Conservation (phyloP, 2,329 filamentous ascomycete genomes). For the Claviceps digitariae region DNA sequence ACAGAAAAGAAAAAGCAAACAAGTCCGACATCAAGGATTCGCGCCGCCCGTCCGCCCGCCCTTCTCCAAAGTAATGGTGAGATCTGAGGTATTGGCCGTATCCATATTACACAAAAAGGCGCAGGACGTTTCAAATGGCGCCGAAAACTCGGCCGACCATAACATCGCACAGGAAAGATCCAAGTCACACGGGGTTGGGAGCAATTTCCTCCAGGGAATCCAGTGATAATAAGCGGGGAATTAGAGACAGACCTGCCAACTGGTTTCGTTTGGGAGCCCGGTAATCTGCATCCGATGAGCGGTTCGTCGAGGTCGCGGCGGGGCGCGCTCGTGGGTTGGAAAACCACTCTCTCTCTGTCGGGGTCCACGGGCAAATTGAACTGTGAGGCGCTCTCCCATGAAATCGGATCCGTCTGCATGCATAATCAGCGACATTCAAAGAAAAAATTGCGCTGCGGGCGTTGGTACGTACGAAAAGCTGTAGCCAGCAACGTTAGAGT, state of each 20-base stretch:
- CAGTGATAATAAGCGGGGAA: constrained; percentile 44
- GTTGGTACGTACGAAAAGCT: constrained; percentile 47
- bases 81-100: constrained; percentile 15
- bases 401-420: constrained; percentile 83
- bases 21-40: constrained; percentile 1
- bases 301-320: constrained; percentile 77
- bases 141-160: constrained; percentile 9
- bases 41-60: constrained; percentile 4
- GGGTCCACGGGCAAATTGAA: constrained; percentile 92
- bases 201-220: constrained; percentile 24
- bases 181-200: constrained; percentile 17
- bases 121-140: constrained; percentile 7
- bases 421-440: constrained; percentile 1
- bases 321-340: constrained; percentile 40
- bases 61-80: constrained; percentile 3
- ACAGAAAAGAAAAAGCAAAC: constrained; percentile 13
- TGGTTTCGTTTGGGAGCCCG: constrained; percentile 94
- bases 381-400: constrained; percentile 93
- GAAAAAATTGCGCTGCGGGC: not conserved
- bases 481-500: constrained; percentile 7
- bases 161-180: constrained; percentile 15
- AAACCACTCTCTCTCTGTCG: constrained; percentile 39
- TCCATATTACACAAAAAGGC: constrained; percentile 8
- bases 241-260: constrained; percentile 94
- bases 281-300: constrained; percentile 94